Evolutionary conservation across 306 rosid species (phyloP).

Genomic region (Cicer arietinum): DNA sequence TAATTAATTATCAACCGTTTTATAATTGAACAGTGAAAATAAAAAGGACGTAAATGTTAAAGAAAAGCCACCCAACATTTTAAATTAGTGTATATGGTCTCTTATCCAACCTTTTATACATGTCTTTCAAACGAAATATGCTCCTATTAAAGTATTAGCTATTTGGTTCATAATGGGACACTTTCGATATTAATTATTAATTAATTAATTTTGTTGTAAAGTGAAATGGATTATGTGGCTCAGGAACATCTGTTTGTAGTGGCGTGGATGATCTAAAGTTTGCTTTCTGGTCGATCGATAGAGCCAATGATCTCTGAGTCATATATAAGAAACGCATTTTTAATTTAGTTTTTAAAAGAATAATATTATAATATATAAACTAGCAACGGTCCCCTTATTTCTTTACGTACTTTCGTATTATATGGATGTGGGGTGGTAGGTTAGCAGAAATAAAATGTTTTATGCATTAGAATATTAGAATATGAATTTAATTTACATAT

Average conservation of each 20-base stretch:
- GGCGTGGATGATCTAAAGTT: constrained; percentile 40
- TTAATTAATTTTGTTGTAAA: constrained; percentile 45
- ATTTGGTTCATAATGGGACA: constrained; percentile 45
- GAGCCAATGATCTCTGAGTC: constrained; percentile 37
- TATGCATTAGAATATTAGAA: constrained; percentile 16
- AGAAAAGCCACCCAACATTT: constrained; percentile 54
- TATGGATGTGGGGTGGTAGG: constrained; percentile 51
- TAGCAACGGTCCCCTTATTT: constrained; percentile 10
- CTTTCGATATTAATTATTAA: constrained; percentile 46
- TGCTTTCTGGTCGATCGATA: constrained; percentile 30
- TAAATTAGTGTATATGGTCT: constrained; percentile 29
- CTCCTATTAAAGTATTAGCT: constrained; percentile 30
- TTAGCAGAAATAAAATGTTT: constrained; percentile 34
- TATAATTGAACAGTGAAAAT: constrained; percentile 5
- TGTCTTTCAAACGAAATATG: constrained; percentile 39
- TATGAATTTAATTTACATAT: not conserved
- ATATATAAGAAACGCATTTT: constrained; percentile 8
- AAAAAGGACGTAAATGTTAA: constrained; percentile 41
- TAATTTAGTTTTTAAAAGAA: not conserved
- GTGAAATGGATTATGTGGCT: constrained; percentile 50
- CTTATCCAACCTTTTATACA: constrained; percentile 38
- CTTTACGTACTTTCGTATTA: constrained; percentile 33
- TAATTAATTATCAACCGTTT: not conserved
- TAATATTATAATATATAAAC: constrained; percentile 4
- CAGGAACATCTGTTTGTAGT: constrained; percentile 43